A percentile compares a stretch with the other conserved stretches of the same genome.
Conservation (phyloP, 345 rosid genomes). For the Conringia planisiliqua region DNA sequence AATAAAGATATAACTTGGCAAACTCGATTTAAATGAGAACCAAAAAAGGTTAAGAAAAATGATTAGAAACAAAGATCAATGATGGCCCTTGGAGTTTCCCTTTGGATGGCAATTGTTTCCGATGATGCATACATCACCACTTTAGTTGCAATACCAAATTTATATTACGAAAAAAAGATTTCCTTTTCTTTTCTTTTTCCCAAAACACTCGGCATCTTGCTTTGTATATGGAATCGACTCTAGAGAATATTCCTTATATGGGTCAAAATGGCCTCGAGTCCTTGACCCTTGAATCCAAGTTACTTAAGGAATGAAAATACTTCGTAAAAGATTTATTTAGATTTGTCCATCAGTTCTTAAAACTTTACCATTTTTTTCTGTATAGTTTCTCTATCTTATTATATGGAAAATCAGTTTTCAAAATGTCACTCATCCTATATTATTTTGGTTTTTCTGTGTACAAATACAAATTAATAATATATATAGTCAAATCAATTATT, state of each 20-base stretch:
- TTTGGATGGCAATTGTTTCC: conserved; percentile 25
- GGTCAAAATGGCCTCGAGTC: conserved; percentile 18
- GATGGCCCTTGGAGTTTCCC: conserved; percentile 28
- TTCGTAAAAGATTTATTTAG: no score
- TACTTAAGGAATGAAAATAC: no score
- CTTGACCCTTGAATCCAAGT: conserved; percentile 14
- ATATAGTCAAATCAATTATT: background rate
- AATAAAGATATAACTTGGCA: background rate
- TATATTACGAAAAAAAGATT: conserved; percentile 17
- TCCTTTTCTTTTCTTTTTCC: conserved; percentile 9
- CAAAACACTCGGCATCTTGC: conserved; percentile 24
- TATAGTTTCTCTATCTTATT: no score
- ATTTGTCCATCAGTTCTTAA: no score
- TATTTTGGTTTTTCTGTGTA: background rate
- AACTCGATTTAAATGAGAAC: background rate
- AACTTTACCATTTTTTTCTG: no score
- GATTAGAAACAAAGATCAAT: background rate
- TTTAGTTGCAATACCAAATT: conserved; percentile 35
- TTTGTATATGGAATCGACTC: conserved; percentile 22
- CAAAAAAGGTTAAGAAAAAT: conserved; percentile 4
- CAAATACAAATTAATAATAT: background rate
- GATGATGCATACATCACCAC: conserved; percentile 31
- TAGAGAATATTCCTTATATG: conserved; percentile 27
- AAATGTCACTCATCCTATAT: no score
- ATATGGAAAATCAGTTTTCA: background rate